Base-by-base conservation (phyloP, 1,284 basidiomycete species). In the Puccinia horiana region DNA sequence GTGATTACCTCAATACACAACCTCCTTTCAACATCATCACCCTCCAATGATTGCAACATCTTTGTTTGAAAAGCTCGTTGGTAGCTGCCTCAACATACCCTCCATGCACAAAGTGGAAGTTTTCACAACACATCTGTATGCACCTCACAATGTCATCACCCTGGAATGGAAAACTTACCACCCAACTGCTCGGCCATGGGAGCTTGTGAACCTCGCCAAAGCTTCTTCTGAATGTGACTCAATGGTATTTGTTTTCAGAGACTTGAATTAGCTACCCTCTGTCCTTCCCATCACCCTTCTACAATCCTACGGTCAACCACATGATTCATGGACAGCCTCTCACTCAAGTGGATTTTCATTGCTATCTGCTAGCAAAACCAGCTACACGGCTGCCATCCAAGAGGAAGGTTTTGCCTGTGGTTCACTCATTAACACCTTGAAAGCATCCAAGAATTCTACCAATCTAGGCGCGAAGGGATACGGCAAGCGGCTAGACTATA, bases 11-110 rank as follows among this genome's bases (percentile, higher is more conserved):
- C n/a, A n/a, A n/a, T n/a, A n/a, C n/a, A n/a, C n/a, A n/a, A n/a
- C n/a, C n/a, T n/a, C n/a, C n/a, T n/a, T n/a, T n/a, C n/a, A n/a
- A n/a, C n/a, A n/a, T n/a, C n/a, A n/a, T n/a, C n/a, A n/a, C n/a
- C n/a, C n/a, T n/a, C n/a, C n/a, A n/a, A n/a, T n/a, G n/a, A n/a
- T n/a, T n/a, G 96, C 32, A 97, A 99, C 88, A 99, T 96, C 92
- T 96, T 96, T 86, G 96, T 97, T n/a, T 18, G 97, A 96, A 81
- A 99, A 99, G 87, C 94, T 94, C 0, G 94, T 93, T 56, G 94
- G 92, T 1, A 93, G 92, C 84, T 90, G 93, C 37, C 90, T 94
- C 12, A 87, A 90, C 20, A 61, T 82, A 23, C 80, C 80, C 14
- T 26, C 18, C 6, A 72, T 75, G 0, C 94, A 95, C 86, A 90